Evolutionary conservation across 2,329 filamentous ascomycete genomes (phyloP).

Genomic region (Cladosporium sp.): DNA sequence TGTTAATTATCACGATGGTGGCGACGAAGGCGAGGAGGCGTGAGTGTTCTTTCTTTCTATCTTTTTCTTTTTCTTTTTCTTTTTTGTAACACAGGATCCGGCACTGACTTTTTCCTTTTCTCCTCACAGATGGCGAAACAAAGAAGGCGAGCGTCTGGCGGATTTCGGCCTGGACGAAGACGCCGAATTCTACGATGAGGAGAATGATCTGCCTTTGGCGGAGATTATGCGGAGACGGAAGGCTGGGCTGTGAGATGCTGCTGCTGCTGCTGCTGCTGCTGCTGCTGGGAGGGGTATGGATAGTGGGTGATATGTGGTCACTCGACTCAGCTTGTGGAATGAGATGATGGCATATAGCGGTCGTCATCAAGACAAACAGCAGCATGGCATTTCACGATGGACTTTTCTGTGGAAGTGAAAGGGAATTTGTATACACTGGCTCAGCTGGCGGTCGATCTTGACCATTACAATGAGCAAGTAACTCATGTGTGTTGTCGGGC

Average conservation of each 20-base stretch:
- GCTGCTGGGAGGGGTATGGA: too few relatives aligned
- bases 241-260: not conserved
- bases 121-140: constrained; percentile 60
- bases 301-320: too few relatives aligned
- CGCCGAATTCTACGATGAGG: constrained; percentile 61
- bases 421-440: too few relatives aligned
- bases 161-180: constrained; percentile 81
- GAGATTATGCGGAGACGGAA: constrained; percentile 59
- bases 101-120: not conserved
- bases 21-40: constrained; percentile 47
- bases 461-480: too few relatives aligned
- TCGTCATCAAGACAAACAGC: too few relatives aligned
- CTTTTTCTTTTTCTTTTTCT: not conserved
- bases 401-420: too few relatives aligned
- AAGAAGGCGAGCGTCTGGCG: constrained; percentile 66
- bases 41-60: not conserved
- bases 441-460: too few relatives aligned
- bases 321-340: too few relatives aligned
- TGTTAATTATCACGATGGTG: not conserved
- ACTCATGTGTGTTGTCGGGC: too few relatives aligned
- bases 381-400: too few relatives aligned
- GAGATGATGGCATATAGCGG: too few relatives aligned
- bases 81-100: not conserved
- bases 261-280: too few relatives aligned
- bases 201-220: constrained; percentile 62